Evolutionary conservation across 768 basidiomycete species (phyloP), one percentile per base, ranked within the genome.

Genomic region (Peribolospora baueri): DNA sequence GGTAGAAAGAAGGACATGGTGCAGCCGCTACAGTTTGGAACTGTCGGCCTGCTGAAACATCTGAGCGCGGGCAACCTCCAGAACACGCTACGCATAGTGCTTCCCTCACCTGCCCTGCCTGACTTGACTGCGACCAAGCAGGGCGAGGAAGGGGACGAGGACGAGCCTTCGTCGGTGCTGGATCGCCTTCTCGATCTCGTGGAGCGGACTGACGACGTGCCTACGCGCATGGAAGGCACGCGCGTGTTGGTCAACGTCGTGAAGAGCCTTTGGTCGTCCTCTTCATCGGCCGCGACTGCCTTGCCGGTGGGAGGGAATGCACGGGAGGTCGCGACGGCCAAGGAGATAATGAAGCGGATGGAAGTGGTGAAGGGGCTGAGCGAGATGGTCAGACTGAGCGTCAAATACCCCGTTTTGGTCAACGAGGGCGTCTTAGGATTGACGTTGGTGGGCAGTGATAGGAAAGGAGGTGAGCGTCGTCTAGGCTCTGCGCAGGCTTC

Each of bases 391-490:
- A 76, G 76, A 37, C 74, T 80, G 58, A 84, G 84, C 63, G 76
- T 73, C 58, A 81, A 79, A 64, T 86, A 85, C 64, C 81, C 84
- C 1, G 71, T 86, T 46, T 72, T 97, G 41, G 75, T 93, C 54
- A 91, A 87, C 61, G 91, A 97, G 66, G 84, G 81, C 2, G 72
- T 90, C 25, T 76, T 93, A 47, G 83, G 84, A 4, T 68, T 91
- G 57, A 83, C 80, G 46, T 65, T 95, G 51, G 67, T 95, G 56
- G 78, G 71, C 71, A 38, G 67, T 70, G 50, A 83, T 81, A 57
- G 78, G 85, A 25, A 25, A 25, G 25, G 25, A 25, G 25, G 25
- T 25, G 25, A 25, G 25, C 25, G 82, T 66, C 59, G 77, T 67
- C 36, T 53, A 11, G 25, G 49, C 9, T 60, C 50, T 49, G 40